Evolutionary conservation across 2,329 filamentous ascomycete genomes (phyloP).

Genomic region (Trichophyton rubrum): DNA sequence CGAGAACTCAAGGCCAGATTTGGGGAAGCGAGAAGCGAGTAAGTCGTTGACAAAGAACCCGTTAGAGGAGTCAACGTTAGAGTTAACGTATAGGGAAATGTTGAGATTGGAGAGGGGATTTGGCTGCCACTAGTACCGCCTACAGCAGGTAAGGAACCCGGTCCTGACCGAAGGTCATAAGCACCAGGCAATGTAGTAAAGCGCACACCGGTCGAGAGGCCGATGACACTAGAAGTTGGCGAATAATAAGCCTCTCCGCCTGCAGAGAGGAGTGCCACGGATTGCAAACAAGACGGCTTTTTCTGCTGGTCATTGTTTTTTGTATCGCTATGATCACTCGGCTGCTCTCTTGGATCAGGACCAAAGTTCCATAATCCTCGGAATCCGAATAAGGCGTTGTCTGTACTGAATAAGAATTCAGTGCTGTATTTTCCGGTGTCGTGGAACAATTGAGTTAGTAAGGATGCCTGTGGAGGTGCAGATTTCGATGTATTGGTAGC

Average conservation of each 20-base stretch:
- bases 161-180: constrained; percentile 16
- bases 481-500: constrained; percentile 32
- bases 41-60: constrained; percentile 82
- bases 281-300: constrained; percentile 37
- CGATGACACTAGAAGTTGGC: constrained; percentile 82
- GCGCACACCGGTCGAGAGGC: constrained; percentile 73
- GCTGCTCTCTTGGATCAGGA: constrained; percentile 39
- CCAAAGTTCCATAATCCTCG: constrained; percentile 93
- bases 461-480: constrained; percentile 33
- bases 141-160: constrained; percentile 8
- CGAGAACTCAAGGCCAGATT: constrained; percentile 76
- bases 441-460: constrained; percentile 43
- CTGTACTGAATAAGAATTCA: constrained; percentile 83
- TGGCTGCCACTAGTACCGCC: constrained; percentile 14
- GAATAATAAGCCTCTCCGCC: constrained; percentile 95
- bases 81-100: constrained; percentile 86
- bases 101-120: constrained; percentile 38
- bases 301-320: constrained; percentile 7
- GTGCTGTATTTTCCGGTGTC: constrained; percentile 78
- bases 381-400: constrained; percentile 76
- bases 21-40: constrained; percentile 75
- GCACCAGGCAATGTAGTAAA: constrained; percentile 70
- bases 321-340: constrained; percentile 4
- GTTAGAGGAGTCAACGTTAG: constrained; percentile 88
- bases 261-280: constrained; percentile 72